Percentiles rank a stretch among this genome's conserved stretches.
Conservation (phyloP, 139 green algal species). For the Spirogloea muscicola region DNA sequence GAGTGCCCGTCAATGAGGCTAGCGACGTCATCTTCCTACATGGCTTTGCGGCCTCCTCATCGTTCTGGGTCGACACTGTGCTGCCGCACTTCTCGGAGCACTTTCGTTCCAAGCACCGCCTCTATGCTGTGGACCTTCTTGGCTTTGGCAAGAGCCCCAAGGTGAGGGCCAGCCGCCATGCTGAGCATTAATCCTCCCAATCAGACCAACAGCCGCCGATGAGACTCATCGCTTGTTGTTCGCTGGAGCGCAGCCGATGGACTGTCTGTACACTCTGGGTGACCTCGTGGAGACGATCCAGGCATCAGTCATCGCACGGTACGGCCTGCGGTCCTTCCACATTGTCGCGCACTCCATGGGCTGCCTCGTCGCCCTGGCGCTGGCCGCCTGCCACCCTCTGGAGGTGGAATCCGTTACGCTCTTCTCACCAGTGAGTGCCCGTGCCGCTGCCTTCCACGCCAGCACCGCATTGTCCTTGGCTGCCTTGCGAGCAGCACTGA, state of each 20-base stretch:
- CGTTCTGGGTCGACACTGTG: conserved; percentile 23
- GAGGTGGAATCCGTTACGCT: conserved; percentile 9
- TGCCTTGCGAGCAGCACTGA: no score
- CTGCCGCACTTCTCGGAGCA: not conserved
- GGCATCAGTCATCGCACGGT: conserved; percentile 8
- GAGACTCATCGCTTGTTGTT: no score
- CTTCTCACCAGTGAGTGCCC: conserved; percentile 14
- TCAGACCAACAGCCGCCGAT: no score
- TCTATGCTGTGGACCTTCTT: conserved; percentile 20
- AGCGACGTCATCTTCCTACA: conserved; percentile 29
- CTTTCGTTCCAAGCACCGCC: not conserved
- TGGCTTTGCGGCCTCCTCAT: conserved; percentile 10
- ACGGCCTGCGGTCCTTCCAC: conserved; percentile 5
- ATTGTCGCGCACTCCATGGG: conserved; percentile 31
- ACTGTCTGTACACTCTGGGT: conserved; percentile 14
- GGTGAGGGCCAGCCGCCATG: not conserved
- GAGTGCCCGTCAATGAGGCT: not conserved
- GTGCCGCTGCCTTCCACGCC: not conserved
- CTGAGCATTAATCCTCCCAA: no score
- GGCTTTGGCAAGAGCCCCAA: conserved; percentile 30
- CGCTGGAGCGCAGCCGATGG: no score
- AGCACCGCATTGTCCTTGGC: no score
- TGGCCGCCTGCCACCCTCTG: conserved; percentile 8
- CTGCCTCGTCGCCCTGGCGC: not conserved
- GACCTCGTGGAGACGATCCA: conserved; percentile 25